Base-by-base conservation (phyloP, 805 yeast species). In the Yamadazyma sp. region DNA sequence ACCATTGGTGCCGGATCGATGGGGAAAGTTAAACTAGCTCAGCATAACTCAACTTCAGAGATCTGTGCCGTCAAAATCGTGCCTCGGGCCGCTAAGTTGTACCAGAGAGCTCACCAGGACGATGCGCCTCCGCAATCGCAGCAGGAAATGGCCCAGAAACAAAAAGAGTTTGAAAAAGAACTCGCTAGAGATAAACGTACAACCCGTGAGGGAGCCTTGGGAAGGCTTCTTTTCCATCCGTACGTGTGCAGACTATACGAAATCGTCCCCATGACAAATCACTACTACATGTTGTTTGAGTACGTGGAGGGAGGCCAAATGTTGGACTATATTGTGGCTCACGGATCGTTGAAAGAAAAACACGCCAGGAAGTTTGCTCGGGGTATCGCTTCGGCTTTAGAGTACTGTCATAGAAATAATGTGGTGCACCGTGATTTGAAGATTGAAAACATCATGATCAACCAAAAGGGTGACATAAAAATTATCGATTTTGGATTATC, bases 1-100 rank as follows among this genome's bases (percentile, higher is more conserved):
- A 89, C 96, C 2, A 85, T 93, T 31, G 99, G 99, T 28, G 96
- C 98, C 2, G 99, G 99, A 3, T 88, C 96, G 0, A 93, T 93
- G 99, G 99, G 99, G 42, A 95, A 91, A 60, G 99, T 93, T 34
- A 93, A 93, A 64, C 70, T 93, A 26, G 98, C 98, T 1, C 82
- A 79, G 52, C 95, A 90, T 64, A 77, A 84, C 48, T 62, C 78
- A 23, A 87, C 96, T 1, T 78, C 76, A 43, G 90, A 86, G 50
- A 73, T 87, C 10, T 91, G 96, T 64, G 95, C 95, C 0, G 90
- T 91, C 18, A 91, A 91, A 59, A 90, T 91, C 38, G 93, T 91
- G 25, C 95, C 95, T 17, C 70, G 95, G 49, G 96, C 96, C 5
- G 83, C 88, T 5, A 83, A 79, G 49, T 66, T 83, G 7, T 85